Percentiles rank a stretch among this genome's conserved stretches.
Conservation (phyloP, 164 flowering plant species). For the Stephania yunnanensis region DNA sequence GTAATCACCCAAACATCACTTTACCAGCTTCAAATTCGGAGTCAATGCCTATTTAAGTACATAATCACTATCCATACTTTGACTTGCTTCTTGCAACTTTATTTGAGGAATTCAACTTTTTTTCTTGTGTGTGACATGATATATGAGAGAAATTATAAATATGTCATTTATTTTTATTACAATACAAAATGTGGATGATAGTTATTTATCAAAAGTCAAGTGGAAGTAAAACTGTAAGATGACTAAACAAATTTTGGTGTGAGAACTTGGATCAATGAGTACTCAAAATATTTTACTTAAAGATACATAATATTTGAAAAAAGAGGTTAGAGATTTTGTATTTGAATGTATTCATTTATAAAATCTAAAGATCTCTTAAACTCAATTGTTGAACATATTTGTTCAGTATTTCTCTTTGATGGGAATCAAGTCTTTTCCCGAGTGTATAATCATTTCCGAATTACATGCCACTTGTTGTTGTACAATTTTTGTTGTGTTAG, state of each 20-base stretch:
- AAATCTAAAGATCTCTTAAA: no score
- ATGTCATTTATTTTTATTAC: background rate
- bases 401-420: background rate
- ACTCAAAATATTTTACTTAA: background rate
- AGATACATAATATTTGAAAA: background rate
- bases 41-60: conserved; percentile 42
- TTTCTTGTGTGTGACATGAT: background rate
- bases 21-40: conserved; percentile 17
- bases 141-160: background rate
- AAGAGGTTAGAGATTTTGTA: no score
- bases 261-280: background rate
- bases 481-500: background rate
- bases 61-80: conserved; percentile 17
- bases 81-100: background rate
- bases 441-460: background rate
- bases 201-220: background rate
- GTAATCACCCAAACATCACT: conserved; percentile 19
- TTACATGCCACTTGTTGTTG: no score
- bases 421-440: background rate
- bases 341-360: background rate
- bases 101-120: background rate
- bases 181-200: background rate
- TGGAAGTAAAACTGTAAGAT: background rate
- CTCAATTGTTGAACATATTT: no score
- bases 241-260: background rate